Base-by-base conservation (phyloP, 768 basidiomycete genomes). In the Psilocybe azurescens region DNA sequence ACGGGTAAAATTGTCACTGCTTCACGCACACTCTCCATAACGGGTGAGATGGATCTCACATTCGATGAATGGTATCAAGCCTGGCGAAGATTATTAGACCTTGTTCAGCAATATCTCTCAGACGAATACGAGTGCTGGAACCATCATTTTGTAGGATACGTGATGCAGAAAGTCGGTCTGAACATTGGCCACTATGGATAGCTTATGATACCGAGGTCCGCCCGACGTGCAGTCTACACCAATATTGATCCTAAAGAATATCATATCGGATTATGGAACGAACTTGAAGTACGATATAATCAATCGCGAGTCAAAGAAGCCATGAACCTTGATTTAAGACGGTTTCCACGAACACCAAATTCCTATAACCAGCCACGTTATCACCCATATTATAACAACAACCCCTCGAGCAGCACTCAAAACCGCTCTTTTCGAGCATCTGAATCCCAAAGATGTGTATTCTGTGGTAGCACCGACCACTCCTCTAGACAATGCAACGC, bases 51-150 rank as follows among this genome's bases (percentile, higher is more conserved):
- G 1, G 32, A 53, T 7, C 47, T 72, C 3, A 46, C 58, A 6
- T 73, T 71, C 51, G 65, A 70, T 5, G 63, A 70, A 20, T 71
- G 70, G 72, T 60, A 63, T 11, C 67, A 71, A 46, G 68, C 64
- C 0, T 71, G 67, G 65, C 28, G 30, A 3, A 62, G 62, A 5
- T 60, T 73, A 1, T 58, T 69, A 3, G 8, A 50, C 5, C 58
- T 71, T 1, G 65, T 71, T 4, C 3, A 29, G 0, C 48, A 60
- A 5, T 67, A 63, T 38, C 13, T 66, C 3, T 66, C 65, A 0
- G 39, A 66, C 2, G 65, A 69, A 7, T 51, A 48, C 14, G 20
- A 8, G 0, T 6, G 5, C 0, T 73, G 69, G 72, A 44, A 50
- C 1, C n/a, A 13, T 0, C 70, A 73, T 71, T 59, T 49, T n/a